Percentiles rank a stretch among this genome's conserved stretches.
These are phyloP conservation scores for Ophiostoma perfectum DNA, from an alignment of 2,329 filamentous ascomycete species.

Conservation along the genomic window DNA sequence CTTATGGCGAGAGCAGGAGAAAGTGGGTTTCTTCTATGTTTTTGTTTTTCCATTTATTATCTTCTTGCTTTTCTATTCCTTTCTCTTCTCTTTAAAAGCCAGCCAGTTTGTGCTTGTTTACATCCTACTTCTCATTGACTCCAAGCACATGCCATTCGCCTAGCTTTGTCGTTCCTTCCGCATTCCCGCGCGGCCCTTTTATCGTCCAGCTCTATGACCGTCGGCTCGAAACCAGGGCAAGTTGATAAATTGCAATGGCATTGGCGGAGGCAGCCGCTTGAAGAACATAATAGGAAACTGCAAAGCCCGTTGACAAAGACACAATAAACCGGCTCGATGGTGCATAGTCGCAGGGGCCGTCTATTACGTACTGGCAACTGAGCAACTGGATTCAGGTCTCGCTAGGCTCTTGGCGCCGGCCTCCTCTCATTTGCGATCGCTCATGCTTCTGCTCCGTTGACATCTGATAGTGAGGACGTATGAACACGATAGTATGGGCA, in stretches of 20 bases:
- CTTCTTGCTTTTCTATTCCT: too few relatives aligned
- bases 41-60: too few relatives aligned
- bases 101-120: not conserved
- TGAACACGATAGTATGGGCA: too few relatives aligned
- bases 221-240: not conserved
- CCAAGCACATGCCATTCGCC: not conserved
- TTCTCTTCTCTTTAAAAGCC: too few relatives aligned
- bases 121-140: not conserved
- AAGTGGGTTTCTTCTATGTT: not conserved
- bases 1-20: not conserved
- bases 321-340: not conserved
- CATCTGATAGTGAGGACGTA: not conserved
- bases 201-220: not conserved
- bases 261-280: too few relatives aligned
- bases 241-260: too few relatives aligned
- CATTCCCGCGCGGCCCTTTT: not conserved
- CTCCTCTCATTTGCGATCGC: not conserved
- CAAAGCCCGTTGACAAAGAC: not conserved
- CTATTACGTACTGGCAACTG: constrained; percentile 12
- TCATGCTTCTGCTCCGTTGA: not conserved
- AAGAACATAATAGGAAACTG: not conserved
- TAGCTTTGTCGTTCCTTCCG: not conserved
- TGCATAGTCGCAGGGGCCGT: constrained; percentile 8
- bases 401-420: not conserved
- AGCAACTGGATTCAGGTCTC: not conserved